Base-by-base conservation (phyloP, 2,329 filamentous ascomycete species). In the Trichoderma sp. region DNA sequence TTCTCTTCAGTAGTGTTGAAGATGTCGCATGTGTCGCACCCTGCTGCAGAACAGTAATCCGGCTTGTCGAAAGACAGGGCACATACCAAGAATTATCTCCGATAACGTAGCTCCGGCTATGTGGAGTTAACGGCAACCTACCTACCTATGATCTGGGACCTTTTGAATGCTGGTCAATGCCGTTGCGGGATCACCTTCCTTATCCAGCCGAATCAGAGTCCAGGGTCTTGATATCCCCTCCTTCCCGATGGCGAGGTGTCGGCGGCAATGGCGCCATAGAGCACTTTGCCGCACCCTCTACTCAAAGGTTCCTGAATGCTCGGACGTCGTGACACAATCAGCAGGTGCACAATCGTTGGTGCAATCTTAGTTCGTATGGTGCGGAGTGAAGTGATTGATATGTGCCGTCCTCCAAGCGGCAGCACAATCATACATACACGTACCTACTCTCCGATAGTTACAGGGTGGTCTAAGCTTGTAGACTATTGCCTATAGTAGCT, bases 181-280 rank as follows among this genome's bases (percentile, higher is more conserved):
- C 5, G 24, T 44, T 14, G n/a, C 50, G 14, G 28, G 54, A 54
- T 34, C 12, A 63, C 59, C 59, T 63, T 63, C 50, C 59, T 41
- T 24, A 47, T 63, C 9, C n/a, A 45, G 59, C 26, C 24, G 1
- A 24, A n/a, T 34, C 26, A 54, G 34, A 45, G 50, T 21, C 28
- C 28, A 50, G 50, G n/a, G n/a, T 15, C 26, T 55, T 17, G n/a
- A 43, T 10, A 34, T 45, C 58, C 48, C 59, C 59, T 63, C 48
- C 59, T 63, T 54, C 39, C 55, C 34, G 30, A 47, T 47, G 41
- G 54, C 43, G 39, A 43, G 48, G 43, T 43, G 48, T 48, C 48
- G 59, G 39, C 43, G 26, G 50, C n/a, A 43, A 63, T 63, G 44
- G 48, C 59, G 48, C 50, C 43, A 55, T 63, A 50, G 54, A 55